Base-by-base conservation (phyloP, 2,329 filamentous ascomycete species). In the Xylariales sp. region DNA sequence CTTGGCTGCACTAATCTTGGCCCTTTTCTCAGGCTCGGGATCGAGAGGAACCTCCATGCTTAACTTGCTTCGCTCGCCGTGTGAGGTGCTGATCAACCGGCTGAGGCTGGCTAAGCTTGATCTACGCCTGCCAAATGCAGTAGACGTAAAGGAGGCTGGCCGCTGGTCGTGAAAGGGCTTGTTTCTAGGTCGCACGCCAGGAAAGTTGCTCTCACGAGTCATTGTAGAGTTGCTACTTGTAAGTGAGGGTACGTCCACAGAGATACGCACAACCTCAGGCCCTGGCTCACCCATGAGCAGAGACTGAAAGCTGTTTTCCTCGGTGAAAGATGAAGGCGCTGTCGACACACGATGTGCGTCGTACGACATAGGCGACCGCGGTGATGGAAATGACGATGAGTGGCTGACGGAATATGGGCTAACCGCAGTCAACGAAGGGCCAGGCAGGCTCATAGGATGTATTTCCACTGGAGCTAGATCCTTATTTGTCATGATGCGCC, bases 201-300 rank as follows among this genome's bases (percentile, higher is more conserved):
- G 67, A 52, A 72, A 71, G 24, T 66, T 66, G 50, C 83, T 85
- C 48, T 86, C 81, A 31, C 79, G 75, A 6, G 82, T 84, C 76
- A 83, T 87, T 8, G 83, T 88, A 8, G 86, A 89, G 48, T 83
- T 81, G 54, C 83, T 88, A 53, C 83, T 88, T 2, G 83, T 86
- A 46, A 74, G 62, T 2, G 85, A 89, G 3, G 85, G 84, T 12
- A 87, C 85, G 45, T 85, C 82, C 21, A 81, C 71, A 1, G 85
- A 90, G 24, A 84, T 75, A 32, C 85, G 78, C 6, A 80, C 52
- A 10, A 74, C 65, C 50, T 88, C 84, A 0, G 83, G 85, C 0
- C 82, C 83, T 15, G 83, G 83, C 46, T 89, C 85, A 37, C 84
- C 83, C 59, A 88, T 75, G 5, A 86, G 68, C 21, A 86, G 66